phyloP scores from a whole-genome alignment of 139 green algal species.

The Parachlorella kessleri region DNA sequence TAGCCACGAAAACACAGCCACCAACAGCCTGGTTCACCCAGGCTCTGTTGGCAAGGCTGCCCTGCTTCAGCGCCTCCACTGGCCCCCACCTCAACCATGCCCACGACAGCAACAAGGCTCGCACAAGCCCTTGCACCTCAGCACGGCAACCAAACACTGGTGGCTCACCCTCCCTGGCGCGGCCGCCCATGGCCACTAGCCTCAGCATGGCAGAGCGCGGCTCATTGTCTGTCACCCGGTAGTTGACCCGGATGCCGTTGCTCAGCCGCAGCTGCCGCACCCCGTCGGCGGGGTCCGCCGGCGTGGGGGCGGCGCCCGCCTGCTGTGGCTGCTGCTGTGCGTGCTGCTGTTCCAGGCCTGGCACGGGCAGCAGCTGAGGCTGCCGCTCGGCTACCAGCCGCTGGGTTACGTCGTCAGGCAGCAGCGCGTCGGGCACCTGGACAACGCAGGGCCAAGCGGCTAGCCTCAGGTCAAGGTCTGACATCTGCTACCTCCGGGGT shows the following conservation, averaged over 20 bases:
- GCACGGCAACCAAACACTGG: too few species aligned
- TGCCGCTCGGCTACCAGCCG: slow-evolving; percentile 52
- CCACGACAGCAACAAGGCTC: too few species aligned
- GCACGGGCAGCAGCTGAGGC: slow-evolving; percentile 80
- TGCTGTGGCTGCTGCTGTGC: slow-evolving; percentile 9
- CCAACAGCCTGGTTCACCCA: too few species aligned
- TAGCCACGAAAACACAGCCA: too few species aligned
- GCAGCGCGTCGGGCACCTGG: slow-evolving; percentile 67
- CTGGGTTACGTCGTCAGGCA: slow-evolving; percentile 68
- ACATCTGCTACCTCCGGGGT: too few species aligned
- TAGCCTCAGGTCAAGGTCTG: too few species aligned
- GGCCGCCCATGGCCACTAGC: slow-evolving; percentile 83
- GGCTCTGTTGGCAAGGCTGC: too few species aligned
- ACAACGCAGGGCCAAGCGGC: too few species aligned
- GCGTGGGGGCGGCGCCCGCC: background rate
- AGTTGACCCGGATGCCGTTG: slow-evolving; percentile 97
- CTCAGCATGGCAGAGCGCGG: slow-evolving; percentile 86
- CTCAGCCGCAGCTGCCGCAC: slow-evolving; percentile 85
- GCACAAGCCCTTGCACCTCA: too few species aligned
- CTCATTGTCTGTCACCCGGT: slow-evolving; percentile 88
- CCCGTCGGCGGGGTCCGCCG: slow-evolving; percentile 32
- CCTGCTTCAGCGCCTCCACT: too few species aligned
- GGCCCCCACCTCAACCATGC: too few species aligned
- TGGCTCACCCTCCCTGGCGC: slow-evolving; percentile 56
- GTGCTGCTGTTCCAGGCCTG: background rate